phyloP scores from a whole-genome alignment of 148 eudicot species.

The Nepenthes mirabilis region DNA sequence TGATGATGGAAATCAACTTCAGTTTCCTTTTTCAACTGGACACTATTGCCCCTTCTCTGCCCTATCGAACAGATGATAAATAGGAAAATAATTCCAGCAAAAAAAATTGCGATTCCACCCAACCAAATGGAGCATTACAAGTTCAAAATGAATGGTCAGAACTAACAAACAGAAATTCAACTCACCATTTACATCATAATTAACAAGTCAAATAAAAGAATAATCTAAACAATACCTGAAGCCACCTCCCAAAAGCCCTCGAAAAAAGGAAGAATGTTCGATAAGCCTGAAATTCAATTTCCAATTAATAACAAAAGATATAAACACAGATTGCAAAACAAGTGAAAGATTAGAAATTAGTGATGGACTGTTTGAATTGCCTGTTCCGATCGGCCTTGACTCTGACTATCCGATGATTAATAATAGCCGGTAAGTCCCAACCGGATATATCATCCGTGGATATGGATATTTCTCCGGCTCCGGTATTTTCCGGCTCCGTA shows the following conservation, averaged over 20 bases:
- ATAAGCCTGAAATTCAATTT: constrained; percentile 39
- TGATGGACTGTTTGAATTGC: constrained; percentile 7
- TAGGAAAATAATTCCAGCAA: no score
- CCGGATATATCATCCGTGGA: constrained; percentile 35
- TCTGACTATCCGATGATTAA: constrained; percentile 28
- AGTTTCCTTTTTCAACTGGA: no score
- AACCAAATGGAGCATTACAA: no score
- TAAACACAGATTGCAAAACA: background rate
- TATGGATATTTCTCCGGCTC: constrained; percentile 16
- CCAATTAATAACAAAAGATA: background rate
- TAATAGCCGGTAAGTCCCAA: constrained; percentile 46
- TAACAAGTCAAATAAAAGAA: no score
- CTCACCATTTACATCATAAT: no score
- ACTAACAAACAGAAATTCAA: no score
- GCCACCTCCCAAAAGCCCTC: constrained; percentile 50
- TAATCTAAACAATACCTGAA: constrained; percentile 33
- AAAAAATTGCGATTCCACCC: no score
- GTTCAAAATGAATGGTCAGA: no score
- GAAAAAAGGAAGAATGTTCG: constrained; percentile 57
- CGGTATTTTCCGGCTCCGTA: constrained; percentile 5
- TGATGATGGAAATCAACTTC: no score
- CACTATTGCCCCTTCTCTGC: no score
- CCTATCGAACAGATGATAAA: no score
- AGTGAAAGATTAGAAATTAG: background rate
- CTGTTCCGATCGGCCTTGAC: constrained; percentile 38